A percentile compares a stretch with the other conserved stretches of the same genome.
Conservation (phyloP, 2,329 filamentous ascomycete species). For the Epichloe hybrida region DNA sequence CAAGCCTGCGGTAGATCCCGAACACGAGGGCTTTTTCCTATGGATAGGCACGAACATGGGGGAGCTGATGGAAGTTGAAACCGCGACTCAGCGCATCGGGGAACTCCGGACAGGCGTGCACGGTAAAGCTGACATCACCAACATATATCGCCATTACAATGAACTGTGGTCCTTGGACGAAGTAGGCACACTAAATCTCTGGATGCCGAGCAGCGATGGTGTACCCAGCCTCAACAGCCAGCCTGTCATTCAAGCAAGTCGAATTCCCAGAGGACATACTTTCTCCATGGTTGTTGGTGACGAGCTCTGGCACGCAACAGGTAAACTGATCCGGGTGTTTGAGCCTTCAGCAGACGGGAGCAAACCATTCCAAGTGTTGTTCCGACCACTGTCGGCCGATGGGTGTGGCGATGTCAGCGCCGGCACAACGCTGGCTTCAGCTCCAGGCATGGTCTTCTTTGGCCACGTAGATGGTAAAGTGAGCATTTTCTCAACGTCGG, state of each 20-base stretch:
- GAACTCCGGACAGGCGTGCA: slow-evolving; percentile 60
- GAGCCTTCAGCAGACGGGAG: slow-evolving; percentile 56
- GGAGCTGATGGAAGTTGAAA: slow-evolving; percentile 80
- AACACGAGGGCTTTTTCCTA: slow-evolving; percentile 66
- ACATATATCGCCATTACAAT: slow-evolving; percentile 73
- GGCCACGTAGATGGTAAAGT: slow-evolving; percentile 91
- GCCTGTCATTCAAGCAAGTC: slow-evolving; percentile 56
- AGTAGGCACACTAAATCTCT: slow-evolving; percentile 72
- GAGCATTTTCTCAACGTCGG: slow-evolving; percentile 71
- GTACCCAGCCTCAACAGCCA: slow-evolving; percentile 61
- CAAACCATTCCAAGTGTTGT: slow-evolving; percentile 60
- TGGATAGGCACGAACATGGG: slow-evolving; percentile 88
- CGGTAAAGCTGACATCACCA: slow-evolving; percentile 63
- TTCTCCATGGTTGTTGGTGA: slow-evolving; percentile 82
- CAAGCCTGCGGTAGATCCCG: slow-evolving; percentile 64
- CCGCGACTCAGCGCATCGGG: slow-evolving; percentile 57
- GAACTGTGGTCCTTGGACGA: slow-evolving; percentile 94
- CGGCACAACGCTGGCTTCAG: slow-evolving; percentile 59
- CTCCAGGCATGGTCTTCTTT: slow-evolving; percentile 72
- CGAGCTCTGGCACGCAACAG: slow-evolving; percentile 75
- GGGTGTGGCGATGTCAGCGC: slow-evolving; percentile 79
- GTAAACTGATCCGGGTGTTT: slow-evolving; percentile 79
- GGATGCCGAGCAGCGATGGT: slow-evolving; percentile 62
- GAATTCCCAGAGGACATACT: slow-evolving; percentile 66
- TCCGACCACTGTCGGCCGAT: slow-evolving; percentile 55